Evolutionary conservation across 768 basidiomycete genomes (phyloP).

Genomic region (Boletus pseudopeckii): DNA sequence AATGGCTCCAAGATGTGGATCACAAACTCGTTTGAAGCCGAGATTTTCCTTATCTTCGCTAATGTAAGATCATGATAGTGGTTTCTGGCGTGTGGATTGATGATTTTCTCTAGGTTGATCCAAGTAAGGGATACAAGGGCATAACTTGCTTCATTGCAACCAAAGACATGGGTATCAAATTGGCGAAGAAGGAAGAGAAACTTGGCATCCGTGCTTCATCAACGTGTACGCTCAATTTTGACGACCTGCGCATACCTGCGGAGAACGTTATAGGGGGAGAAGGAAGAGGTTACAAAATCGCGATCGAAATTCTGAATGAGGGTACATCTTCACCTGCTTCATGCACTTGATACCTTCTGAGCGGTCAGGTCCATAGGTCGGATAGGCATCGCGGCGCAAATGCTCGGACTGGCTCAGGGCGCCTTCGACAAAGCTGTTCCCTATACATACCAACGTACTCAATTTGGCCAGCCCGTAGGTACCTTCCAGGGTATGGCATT

Average conservation of each 20-base stretch:
- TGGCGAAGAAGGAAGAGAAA: conserved; percentile 99
- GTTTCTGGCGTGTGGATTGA: background rate
- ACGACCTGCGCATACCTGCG: conserved; percentile 79
- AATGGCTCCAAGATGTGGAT: conserved; percentile 99
- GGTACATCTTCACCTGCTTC: conserved; percentile 37
- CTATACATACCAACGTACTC: conserved; percentile 89
- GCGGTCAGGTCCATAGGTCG: conserved; percentile 46
- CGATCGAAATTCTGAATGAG: conserved; percentile 96
- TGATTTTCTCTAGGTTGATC: conserved; percentile 55
- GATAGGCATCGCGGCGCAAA: conserved; percentile 97
- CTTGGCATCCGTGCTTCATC: conserved; percentile 95
- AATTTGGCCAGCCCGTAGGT: conserved; percentile 92
- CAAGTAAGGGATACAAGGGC: conserved; percentile 95
- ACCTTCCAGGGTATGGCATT: conserved; percentile 96
- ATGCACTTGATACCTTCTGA: background rate
- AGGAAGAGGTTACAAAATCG: conserved; percentile 93
- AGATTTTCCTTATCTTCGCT: conserved; percentile 91
- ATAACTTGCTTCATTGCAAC: conserved; percentile 97
- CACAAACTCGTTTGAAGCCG: conserved; percentile 90
- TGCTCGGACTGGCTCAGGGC: conserved; percentile 97
- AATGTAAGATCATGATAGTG: conserved; percentile 54
- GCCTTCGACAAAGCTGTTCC: conserved; percentile 95
- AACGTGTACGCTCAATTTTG: conserved; percentile 92
- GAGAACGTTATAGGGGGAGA: conserved; percentile 92
- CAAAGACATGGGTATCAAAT: conserved; percentile 94